Percentiles rank a stretch among this genome's conserved stretches.
Conservation (phyloP, 2,329 filamentous ascomycete genomes). For the Dendrostoma leiphaemia region DNA sequence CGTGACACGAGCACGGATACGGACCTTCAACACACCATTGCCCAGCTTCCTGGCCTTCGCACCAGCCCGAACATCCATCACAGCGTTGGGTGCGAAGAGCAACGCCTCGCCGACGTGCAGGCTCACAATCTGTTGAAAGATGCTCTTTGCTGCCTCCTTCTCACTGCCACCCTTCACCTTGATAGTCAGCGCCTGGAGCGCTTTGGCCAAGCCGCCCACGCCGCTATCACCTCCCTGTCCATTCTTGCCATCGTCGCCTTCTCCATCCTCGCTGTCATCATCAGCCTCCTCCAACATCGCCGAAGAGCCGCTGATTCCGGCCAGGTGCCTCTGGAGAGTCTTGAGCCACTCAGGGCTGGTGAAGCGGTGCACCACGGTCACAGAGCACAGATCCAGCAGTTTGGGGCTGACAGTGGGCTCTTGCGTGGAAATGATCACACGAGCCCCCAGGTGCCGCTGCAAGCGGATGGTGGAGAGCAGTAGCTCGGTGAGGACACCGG, state of each 20-base stretch:
- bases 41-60: slow-evolving; percentile 29
- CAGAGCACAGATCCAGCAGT: slow-evolving; percentile 68
- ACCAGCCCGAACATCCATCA: slow-evolving; percentile 28
- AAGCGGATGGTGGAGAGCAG: slow-evolving; percentile 64
- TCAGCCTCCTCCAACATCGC: slow-evolving; percentile 20
- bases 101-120: slow-evolving; percentile 45
- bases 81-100: slow-evolving; percentile 44
- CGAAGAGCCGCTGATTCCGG: slow-evolving; percentile 25
- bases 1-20: slow-evolving; percentile 40
- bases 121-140: slow-evolving; percentile 42
- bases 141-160: slow-evolving; percentile 26
- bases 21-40: slow-evolving; percentile 38
- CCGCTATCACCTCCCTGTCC: neutral
- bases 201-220: neutral
- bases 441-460: slow-evolving; percentile 66
- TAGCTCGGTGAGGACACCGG: slow-evolving; percentile 56
- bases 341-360: slow-evolving; percentile 36
- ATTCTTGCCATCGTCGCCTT: neutral
- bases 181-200: slow-evolving; percentile 14
- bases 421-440: slow-evolving; percentile 73
- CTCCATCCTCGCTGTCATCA: slow-evolving; percentile 1
- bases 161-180: neutral
- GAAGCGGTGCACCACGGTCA: slow-evolving; percentile 74
- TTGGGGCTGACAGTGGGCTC: slow-evolving; percentile 70
- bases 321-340: slow-evolving; percentile 28